phyloP scores from a whole-genome alignment of 1,139 yeast genomes.

The Pichia sp. region DNA sequence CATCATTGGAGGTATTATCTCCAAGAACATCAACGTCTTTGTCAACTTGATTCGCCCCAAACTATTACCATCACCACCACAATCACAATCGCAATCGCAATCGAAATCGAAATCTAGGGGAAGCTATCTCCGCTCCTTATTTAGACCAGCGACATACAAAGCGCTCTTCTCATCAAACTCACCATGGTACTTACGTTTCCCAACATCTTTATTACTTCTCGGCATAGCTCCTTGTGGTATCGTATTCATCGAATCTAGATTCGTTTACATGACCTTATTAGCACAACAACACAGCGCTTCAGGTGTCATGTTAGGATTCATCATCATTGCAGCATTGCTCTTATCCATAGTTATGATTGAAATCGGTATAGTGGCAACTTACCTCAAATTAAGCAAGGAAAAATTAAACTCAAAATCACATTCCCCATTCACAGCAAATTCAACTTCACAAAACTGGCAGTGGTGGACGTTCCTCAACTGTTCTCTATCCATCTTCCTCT shows the following conservation, averaged over 20 bases:
- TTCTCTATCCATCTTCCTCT: conserved; percentile 62
- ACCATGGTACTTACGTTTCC: conserved; percentile 31
- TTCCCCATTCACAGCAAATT: conserved; percentile 52
- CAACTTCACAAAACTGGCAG: conserved; percentile 59
- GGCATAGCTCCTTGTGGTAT: conserved; percentile 75
- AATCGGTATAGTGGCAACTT: conserved; percentile 66
- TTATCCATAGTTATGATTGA: conserved; percentile 61
- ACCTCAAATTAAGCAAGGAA: conserved; percentile 55
- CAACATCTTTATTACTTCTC: conserved; percentile 32
- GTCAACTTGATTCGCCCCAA: conserved; percentile 11
- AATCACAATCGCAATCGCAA: no score
- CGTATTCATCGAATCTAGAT: conserved; percentile 71
- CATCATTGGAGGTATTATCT: conserved; percentile 59
- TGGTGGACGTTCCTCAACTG: conserved; percentile 78
- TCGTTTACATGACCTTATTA: conserved; percentile 74
- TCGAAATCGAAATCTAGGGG: neutral
- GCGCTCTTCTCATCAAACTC: conserved; percentile 21
- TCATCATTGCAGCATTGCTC: conserved; percentile 54
- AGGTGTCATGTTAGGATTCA: conserved; percentile 74
- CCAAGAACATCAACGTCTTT: conserved; percentile 32
- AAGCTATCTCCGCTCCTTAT: no score
- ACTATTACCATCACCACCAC: conserved; percentile 13
- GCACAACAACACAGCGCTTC: conserved; percentile 63
- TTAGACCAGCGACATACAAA: neutral
- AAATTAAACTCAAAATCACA: no score